Base-by-base conservation (phyloP, 140 eudicot species). In the Ambrosia hybrid region DNA sequence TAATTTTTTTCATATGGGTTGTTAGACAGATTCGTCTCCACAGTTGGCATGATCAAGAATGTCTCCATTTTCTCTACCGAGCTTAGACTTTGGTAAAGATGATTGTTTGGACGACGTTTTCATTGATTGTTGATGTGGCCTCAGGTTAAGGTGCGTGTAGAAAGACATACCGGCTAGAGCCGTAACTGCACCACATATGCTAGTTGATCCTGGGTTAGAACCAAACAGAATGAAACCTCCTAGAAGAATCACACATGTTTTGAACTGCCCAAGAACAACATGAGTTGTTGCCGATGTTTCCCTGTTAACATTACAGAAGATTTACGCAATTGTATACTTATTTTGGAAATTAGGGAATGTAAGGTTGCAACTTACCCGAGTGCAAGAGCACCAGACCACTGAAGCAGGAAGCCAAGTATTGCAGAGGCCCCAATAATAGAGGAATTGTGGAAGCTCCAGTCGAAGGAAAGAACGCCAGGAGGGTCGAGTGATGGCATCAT, bases 401-500 rank as follows among this genome's bases (percentile, higher is more conserved):
- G 98, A 75, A 92, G 96, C 79, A 92, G 87, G 85, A 92, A 92
- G 16, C 98, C 95, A 67, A 92, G 92, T 64, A 92, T 66, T 34
- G 98, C 95, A 4, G 96, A 92, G 69, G 85, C 82, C 26, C 85
- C 86, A 26, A 92, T 89, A 4, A 83, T 83, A 45, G 92, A 65
- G 21, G 91, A 75, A 57, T 87, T 92, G 62, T 79, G 60, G 49
- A 76, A 65, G 77, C 83, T 84, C 98, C 98, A 89, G 33, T 89
- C 75, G 33, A 89, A 92, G 21, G 95, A 82, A 43, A 92, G 84
- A 7, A 87, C 92, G 17, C 98, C 98, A 3, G 96, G 96, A 48
- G 98, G 98, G 82, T 92, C 98, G 68, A 92, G 95, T 52, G 81
- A 92, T 34, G 98, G 98, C 98, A 92, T 92, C 88, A 92, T 67